A percentile compares a stretch with the other conserved stretches of the same genome.
phyloP scores from a whole-genome alignment of 768 basidiomycete species.

The Rhodocollybia butyracea region DNA sequence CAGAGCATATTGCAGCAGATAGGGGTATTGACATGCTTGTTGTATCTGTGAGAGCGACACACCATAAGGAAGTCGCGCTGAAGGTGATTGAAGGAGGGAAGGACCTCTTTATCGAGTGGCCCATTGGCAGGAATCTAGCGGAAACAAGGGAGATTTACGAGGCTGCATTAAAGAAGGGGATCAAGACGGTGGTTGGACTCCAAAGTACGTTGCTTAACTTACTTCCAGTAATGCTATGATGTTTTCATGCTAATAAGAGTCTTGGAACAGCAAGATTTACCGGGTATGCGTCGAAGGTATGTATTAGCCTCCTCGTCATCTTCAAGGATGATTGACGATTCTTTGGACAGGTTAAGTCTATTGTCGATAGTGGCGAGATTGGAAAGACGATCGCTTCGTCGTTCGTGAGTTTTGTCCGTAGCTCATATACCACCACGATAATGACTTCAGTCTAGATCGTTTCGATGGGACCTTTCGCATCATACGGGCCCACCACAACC shows the following conservation, averaged over 20 bases:
- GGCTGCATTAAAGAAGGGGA: constrained; percentile 24
- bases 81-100: constrained; percentile 35
- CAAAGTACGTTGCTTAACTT: no score
- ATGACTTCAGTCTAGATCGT: neutral
- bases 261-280: no score
- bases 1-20: constrained; percentile 27
- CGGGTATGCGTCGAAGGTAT: constrained; percentile 26
- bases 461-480: neutral
- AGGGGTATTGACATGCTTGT: constrained; percentile 34
- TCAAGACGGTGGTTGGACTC: constrained; percentile 31
- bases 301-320: constrained; percentile 4
- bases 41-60: constrained; percentile 29
- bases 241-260: no score
- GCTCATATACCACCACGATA: neutral
- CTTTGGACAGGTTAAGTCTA: constrained; percentile 26
- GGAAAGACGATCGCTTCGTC: constrained; percentile 26
- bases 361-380: constrained; percentile 26
- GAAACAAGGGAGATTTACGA: constrained; percentile 33
- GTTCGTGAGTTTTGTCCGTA: constrained; percentile 15
- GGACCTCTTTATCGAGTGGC: constrained; percentile 39
- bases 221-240: no score
- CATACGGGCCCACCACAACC: neutral
- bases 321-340: neutral
- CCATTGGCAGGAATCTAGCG: constrained; percentile 25
- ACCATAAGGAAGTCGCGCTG: constrained; percentile 25